Evolutionary conservation across 1,284 basidiomycete species (phyloP).

Genomic region (Rhodofomes roseus): DNA sequence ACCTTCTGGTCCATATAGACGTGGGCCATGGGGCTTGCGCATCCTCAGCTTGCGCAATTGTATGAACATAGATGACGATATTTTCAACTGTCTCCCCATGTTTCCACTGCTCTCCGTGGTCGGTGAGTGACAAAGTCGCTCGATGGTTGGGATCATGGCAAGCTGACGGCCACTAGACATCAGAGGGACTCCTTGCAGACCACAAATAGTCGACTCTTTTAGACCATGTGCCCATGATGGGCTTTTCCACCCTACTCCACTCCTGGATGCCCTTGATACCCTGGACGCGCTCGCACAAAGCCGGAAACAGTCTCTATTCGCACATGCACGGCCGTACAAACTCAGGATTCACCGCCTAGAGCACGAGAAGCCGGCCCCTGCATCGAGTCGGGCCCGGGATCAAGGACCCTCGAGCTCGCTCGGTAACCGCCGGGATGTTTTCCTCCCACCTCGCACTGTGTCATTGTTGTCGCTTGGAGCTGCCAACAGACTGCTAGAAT

Average conservation of each 20-base stretch:
- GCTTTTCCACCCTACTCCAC: constrained; percentile 21
- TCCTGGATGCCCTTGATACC: constrained; percentile 9
- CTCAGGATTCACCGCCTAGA: constrained; percentile 19
- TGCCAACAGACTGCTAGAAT: neutral
- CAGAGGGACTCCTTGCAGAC: constrained; percentile 43
- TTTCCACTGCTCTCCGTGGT: constrained; percentile 56
- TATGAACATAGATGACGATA: constrained; percentile 35
- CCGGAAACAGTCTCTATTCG: constrained; percentile 12
- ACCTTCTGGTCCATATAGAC: constrained; percentile 12
- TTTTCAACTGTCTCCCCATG: constrained; percentile 35
- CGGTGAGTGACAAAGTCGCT: constrained; percentile 31
- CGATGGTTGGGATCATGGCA: neutral
- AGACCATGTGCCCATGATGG: constrained; percentile 17
- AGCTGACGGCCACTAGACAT: constrained; percentile 39
- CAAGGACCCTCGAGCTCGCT: neutral
- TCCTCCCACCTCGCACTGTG: neutral
- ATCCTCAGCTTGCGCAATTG: constrained; percentile 51
- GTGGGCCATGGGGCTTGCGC: constrained; percentile 56
- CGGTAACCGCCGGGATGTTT: neutral
- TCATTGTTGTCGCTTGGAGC: neutral
- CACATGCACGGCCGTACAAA: constrained; percentile 19
- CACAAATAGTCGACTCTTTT: constrained; percentile 15
- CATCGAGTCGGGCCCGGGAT: constrained; percentile 5
- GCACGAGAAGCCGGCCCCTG: constrained; percentile 1
- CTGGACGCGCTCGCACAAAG: constrained; percentile 29